A percentile compares a stretch with the other conserved stretches of the same genome.
phyloP scores from a whole-genome alignment of 495 filamentous ascomycete genomes.

The Hyaloscypha variabilis region DNA sequence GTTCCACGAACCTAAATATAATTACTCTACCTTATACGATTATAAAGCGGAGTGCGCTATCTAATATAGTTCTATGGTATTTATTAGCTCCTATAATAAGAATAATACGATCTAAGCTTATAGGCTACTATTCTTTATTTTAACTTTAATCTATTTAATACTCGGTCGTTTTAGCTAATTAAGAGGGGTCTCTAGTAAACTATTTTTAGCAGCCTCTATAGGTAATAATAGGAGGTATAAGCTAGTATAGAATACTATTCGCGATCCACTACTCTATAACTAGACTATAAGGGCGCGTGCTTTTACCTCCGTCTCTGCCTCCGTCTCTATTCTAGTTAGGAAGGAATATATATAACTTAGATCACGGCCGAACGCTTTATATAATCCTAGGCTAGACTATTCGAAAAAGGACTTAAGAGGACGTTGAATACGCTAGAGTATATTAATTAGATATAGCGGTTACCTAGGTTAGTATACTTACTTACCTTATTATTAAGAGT shows the following conservation, averaged over 20 bases:
- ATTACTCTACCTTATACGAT: background rate
- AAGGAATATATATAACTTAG: background rate
- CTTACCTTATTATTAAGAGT: no score
- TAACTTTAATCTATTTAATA: conserved; percentile 1
- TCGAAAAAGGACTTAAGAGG: no score
- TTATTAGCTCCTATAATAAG: conserved; percentile 4
- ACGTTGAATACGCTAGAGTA: no score
- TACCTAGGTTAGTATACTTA: no score
- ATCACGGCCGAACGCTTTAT: background rate
- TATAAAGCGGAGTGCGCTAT: background rate
- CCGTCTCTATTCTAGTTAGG: background rate
- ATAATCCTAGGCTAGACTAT: background rate
- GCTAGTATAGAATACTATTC: background rate
- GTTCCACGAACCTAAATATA: background rate
- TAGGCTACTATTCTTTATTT: background rate
- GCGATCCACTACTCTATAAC: background rate
- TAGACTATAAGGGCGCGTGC: background rate
- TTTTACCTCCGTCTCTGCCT: background rate
- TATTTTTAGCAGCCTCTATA: background rate
- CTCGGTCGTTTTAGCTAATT: background rate
- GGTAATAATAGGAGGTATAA: background rate
- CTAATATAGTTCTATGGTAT: background rate
- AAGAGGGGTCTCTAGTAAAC: conserved; percentile 4
- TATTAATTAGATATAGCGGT: no score
- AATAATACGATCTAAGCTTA: background rate